Base-by-base conservation (phyloP, 2,329 filamentous ascomycete genomes). In the Phialophora chinensis region DNA sequence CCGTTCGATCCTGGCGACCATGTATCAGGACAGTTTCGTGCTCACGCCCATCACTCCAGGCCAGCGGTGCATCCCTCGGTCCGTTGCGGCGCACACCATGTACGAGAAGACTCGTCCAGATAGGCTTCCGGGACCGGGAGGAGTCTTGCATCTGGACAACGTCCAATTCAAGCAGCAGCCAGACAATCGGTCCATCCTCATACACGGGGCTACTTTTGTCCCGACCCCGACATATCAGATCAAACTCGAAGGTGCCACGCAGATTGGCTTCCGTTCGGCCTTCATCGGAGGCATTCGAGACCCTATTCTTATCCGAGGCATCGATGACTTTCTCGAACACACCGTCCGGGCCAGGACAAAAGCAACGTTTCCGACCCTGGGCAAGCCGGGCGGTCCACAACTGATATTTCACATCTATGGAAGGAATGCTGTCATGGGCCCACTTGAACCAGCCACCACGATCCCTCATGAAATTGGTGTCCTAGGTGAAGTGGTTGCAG, bases 101-200 rank as follows among this genome's bases (percentile, higher is more conserved):
- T 87, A 87, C 60, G 85, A 86, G 74, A 87, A 86, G 66, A 78
- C 80, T 0, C 73, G 84, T 17, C 84, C 85, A 0, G 85, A 87
- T 72, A 69, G 82, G 0, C 71, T 86, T 0, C 67, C 74, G 4
- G 85, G 85, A 0, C 85, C 85, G 0, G 85, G 84, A 0, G 85
- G 84, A 0, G 72, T 74, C 4, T 75, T 86, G 0, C 74, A 83
- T 49, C 73, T 86, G 0, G 74, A 75, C 0, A 55, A 74, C 0
- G 75, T 81, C 2, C 76, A 69, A 1, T 85, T 84, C 66, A 76
- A 82, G 65, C 79, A 83, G 67, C n/a, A 83, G 4, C 0, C 76
- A 81, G 70, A 72, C 0, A 80, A 80, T n/a, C 60, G 60, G 3
- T 66, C 68, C 1, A 62, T 69, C 1, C 77, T 80, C 11, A 79